Evolutionary conservation across 164 flowering plant genomes (phyloP).

Genomic region (Vitis rotundifolia): DNA sequence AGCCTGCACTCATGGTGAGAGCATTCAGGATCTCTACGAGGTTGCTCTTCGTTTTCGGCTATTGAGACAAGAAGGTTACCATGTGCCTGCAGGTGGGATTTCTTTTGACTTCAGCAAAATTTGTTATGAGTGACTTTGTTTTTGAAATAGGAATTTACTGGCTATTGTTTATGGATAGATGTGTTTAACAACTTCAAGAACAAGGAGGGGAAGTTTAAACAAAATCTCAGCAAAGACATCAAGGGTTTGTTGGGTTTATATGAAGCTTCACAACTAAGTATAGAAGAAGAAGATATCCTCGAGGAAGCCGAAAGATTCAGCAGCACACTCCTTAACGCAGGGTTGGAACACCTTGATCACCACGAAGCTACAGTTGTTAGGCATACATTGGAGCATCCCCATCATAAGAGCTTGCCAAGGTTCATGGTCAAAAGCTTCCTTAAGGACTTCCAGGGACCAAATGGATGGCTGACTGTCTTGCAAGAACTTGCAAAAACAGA

Average conservation of each 20-base stretch:
- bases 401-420: constrained; percentile 44
- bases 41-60: not conserved
- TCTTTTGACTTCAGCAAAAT: too few relatives aligned
- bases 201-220: constrained; percentile 7
- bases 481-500: constrained; percentile 43
- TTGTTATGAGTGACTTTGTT: too few relatives aligned
- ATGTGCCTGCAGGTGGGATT: not conserved
- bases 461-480: constrained; percentile 12
- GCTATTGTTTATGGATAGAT: not conserved
- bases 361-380: constrained; percentile 18
- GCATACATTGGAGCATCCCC: constrained; percentile 33
- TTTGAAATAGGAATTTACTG: too few relatives aligned
- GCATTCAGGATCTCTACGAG: not conserved
- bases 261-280: constrained; percentile 30
- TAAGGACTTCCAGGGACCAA: not conserved
- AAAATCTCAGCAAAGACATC: constrained; percentile 3
- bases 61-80: not conserved
- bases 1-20: not conserved
- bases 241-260: constrained; percentile 21
- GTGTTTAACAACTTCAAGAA: constrained; percentile 15
- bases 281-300: constrained; percentile 46
- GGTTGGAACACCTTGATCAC: constrained; percentile 1
- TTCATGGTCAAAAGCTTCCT: constrained; percentile 28
- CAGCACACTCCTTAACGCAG: constrained; percentile 24
- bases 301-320: constrained; percentile 43